A percentile compares a stretch with the other conserved stretches of the same genome.
Evolutionary conservation across 1,284 basidiomycete species (phyloP).

Genomic region (Microbotryum scabiosae): DNA sequence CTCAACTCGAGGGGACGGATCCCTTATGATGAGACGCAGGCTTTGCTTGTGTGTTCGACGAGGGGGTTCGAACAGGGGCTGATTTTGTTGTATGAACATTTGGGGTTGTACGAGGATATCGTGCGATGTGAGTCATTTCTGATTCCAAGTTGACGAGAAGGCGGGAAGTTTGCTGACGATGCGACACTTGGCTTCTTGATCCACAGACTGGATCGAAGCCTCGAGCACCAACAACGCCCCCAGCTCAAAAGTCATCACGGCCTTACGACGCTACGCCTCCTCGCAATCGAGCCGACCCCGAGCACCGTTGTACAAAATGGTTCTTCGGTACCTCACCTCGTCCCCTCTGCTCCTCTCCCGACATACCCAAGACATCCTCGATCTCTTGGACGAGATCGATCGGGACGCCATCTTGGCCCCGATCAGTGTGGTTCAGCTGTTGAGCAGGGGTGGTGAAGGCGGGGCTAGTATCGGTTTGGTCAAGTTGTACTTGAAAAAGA

Average conservation of each 20-base stretch:
- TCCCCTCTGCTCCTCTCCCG: slow-evolving; percentile 57
- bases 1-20: slow-evolving; percentile 48
- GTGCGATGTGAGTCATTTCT: slow-evolving; percentile 49
- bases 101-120: slow-evolving; percentile 95
- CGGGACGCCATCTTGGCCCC: slow-evolving; percentile 74
- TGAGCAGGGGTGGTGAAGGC: slow-evolving; percentile 68
- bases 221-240: slow-evolving; percentile 37
- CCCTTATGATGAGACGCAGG: slow-evolving; percentile 84
- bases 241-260: slow-evolving; percentile 60
- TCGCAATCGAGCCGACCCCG: slow-evolving; percentile 45
- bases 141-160: slow-evolving; percentile 49
- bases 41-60: slow-evolving; percentile 83
- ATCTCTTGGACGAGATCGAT: slow-evolving; percentile 67
- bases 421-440: slow-evolving; percentile 74
- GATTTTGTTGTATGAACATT: slow-evolving; percentile 80
- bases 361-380: slow-evolving; percentile 62
- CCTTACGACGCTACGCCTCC: slow-evolving; percentile 65
- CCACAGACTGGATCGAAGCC: slow-evolving; percentile 21
- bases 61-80: slow-evolving; percentile 72
- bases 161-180: slow-evolving; percentile 5
- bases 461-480: slow-evolving; percentile 76
- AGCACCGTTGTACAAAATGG: slow-evolving; percentile 66
- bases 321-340: slow-evolving; percentile 81
- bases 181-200: background rate
- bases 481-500: slow-evolving; percentile 73